A percentile compares a stretch with the other conserved stretches of the same genome.
Evolutionary conservation across 2,329 filamentous ascomycete genomes (phyloP).

Genomic region (Aureobasidium uvarum): DNA sequence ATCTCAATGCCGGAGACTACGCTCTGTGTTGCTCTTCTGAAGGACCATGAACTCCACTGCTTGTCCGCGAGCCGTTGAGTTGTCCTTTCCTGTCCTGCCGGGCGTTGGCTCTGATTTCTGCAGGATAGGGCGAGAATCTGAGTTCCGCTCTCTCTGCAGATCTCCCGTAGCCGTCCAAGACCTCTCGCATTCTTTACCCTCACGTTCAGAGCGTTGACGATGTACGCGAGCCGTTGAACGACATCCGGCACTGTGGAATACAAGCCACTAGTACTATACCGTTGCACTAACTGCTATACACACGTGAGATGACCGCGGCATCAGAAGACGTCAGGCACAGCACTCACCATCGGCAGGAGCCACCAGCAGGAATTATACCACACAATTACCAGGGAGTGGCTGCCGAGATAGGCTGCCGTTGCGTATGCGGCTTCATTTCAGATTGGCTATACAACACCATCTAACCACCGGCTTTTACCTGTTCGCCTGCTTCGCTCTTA

Average conservation of each 20-base stretch:
- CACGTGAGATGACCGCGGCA: constrained; percentile 18
- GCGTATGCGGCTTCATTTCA: background rate
- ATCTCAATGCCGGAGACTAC: background rate
- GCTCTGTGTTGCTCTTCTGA: background rate
- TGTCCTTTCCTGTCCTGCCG: background rate
- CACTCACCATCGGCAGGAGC: background rate
- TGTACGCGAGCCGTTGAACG: constrained; percentile 9
- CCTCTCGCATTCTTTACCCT: constrained; percentile 12
- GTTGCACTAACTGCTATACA: constrained; percentile 17
- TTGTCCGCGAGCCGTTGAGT: background rate
- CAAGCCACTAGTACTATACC: constrained; percentile 2
- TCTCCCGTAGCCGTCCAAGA: constrained; percentile 1
- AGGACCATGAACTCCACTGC: background rate
- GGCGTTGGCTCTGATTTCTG: constrained; percentile 6
- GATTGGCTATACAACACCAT: background rate
- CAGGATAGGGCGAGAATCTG: constrained; percentile 1
- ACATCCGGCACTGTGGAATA: background rate
- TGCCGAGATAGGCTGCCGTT: background rate
- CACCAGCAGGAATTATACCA: background rate
- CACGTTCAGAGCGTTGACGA: background rate
- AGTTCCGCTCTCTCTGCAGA: constrained; percentile 6
- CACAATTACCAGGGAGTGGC: background rate
- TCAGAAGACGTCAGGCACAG: constrained; percentile 2
- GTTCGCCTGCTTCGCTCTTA: background rate
- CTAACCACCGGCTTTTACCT: background rate